Base-by-base conservation (phyloP, 163 green algal species). In the Trebouxiophyceae sp. region DNA sequence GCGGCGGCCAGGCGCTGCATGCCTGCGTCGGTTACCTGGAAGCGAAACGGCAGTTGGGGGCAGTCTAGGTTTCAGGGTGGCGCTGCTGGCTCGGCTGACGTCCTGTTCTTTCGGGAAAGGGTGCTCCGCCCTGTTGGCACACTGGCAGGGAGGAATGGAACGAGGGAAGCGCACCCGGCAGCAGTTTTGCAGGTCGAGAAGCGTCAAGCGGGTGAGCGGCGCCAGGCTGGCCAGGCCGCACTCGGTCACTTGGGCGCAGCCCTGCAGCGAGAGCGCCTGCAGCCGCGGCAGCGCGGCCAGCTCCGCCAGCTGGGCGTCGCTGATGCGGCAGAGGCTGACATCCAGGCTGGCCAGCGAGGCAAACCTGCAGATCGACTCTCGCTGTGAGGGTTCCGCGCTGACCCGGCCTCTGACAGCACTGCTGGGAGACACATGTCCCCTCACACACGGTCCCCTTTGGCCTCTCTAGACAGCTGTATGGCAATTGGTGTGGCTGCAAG, bases 181-280 rank as follows among this genome's bases (percentile, higher is more conserved):
- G 62, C 74, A 83, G 33, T 73, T 73, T 2, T 63, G 56, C 7
- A 86, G 45, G 66, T 82, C 66, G 3, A 86, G 74, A n/a, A 50
- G 62, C 1, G 44, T 30, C 33, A 86, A 57, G 16, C 32, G 24
- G 16, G 68, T 47, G 4, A 63, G 67, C 0, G 26, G 47, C 20
- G 19, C 34, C 24, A 79, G 20, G 20, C 58, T 29, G 19, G 34
- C 1, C 34, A 70, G 23, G 12, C 33, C 67, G 26, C 22, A 66
- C 27, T 77, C 71, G 2, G 65, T 81, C 1, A 85, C 58, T 23
- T 59, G 54, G 47, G 79, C 72, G 62, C 72, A 79, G 31, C 72
- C 66, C 26, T 54, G 26, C 27, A 84, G 63, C 62, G 54, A 66
- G 5, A 72, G 58, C 19, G 23, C 55, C 31, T 12, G 66, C 12